phyloP scores from a whole-genome alignment of 352 stramenopile genomes.

The Phytophthora podocarpi region DNA sequence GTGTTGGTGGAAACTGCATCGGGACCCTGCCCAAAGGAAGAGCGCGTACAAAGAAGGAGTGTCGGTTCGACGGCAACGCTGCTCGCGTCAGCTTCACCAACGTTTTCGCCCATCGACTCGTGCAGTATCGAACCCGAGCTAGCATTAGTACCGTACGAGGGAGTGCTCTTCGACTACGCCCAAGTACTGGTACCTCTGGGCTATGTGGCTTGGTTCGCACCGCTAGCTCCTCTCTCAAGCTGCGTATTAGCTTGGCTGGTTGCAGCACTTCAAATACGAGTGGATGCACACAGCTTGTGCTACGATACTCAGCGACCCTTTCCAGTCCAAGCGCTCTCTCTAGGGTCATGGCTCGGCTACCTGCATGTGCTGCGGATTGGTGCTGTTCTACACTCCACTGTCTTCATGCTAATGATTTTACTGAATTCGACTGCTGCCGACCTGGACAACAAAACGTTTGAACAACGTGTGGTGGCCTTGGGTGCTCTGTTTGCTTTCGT shows the following conservation, averaged over 20 bases:
- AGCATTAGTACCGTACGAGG: slow-evolving; percentile 57
- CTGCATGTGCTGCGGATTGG: slow-evolving; percentile 57
- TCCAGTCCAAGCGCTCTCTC: slow-evolving; percentile 46
- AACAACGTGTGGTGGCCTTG: slow-evolving; percentile 18
- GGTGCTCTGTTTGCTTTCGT: slow-evolving; percentile 35
- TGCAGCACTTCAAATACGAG: slow-evolving; percentile 60
- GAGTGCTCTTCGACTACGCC: slow-evolving; percentile 80
- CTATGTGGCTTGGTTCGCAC: slow-evolving; percentile 70
- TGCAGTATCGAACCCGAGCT: slow-evolving; percentile 49
- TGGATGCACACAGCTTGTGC: slow-evolving; percentile 71
- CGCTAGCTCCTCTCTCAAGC: slow-evolving; percentile 43
- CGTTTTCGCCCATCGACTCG: not conserved
- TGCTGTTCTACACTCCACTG: slow-evolving; percentile 61
- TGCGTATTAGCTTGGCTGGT: slow-evolving; percentile 56
- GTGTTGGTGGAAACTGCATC: slow-evolving; percentile 1
- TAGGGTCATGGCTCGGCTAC: slow-evolving; percentile 70
- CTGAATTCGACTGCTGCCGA: slow-evolving; percentile 8
- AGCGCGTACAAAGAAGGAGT: not conserved
- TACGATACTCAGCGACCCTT: slow-evolving; percentile 68
- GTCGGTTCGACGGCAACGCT: slow-evolving; percentile 2
- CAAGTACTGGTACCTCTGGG: slow-evolving; percentile 68
- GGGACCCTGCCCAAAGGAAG: not conserved
- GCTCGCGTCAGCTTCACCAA: slow-evolving; percentile 3
- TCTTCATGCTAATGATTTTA: slow-evolving; percentile 26
- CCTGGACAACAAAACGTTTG: slow-evolving; percentile 35